Conservation (phyloP, 495 filamentous ascomycete genomes). For the Penicillium longicatenatum region DNA sequence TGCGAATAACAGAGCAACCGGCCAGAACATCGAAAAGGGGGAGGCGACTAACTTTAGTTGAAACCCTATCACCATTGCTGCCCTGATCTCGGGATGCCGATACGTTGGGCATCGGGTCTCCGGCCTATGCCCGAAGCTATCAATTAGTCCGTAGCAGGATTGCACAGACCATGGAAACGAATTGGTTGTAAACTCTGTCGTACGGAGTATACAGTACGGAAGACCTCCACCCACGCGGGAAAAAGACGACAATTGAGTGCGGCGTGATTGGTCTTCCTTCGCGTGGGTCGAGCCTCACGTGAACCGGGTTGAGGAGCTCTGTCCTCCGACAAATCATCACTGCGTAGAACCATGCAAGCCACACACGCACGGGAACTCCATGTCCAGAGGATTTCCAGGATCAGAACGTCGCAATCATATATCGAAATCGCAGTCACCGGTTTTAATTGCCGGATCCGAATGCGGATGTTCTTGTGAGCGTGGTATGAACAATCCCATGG, state of each 20-base stretch:
- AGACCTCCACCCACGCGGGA: slow-evolving; percentile 1
- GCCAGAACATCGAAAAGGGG: background rate
- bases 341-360: slow-evolving; percentile 3
- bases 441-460: background rate
- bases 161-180: slow-evolving; percentile 1
- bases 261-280: slow-evolving; percentile 19
- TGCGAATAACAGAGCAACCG: background rate
- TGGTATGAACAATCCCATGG: slow-evolving; percentile 15
- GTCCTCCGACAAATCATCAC: slow-evolving; percentile 31
- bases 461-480: background rate
- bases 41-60: background rate
- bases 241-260: slow-evolving; percentile 10
- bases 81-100: slow-evolving; percentile 1
- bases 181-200: background rate
- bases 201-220: background rate
- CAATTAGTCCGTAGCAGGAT: background rate
- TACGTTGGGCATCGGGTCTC: background rate
- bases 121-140: slow-evolving; percentile 1
- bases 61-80: background rate
- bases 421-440: background rate
- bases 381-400: background rate
- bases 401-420: background rate
- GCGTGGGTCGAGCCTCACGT: slow-evolving; percentile 26
- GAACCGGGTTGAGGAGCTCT: slow-evolving; percentile 26
- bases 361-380: background rate